Percentiles rank a stretch among this genome's conserved stretches.
These are phyloP conservation scores for Chlorella ohadii DNA, from an alignment of 139 green algal genomes.

Conservation along the genomic window DNA sequence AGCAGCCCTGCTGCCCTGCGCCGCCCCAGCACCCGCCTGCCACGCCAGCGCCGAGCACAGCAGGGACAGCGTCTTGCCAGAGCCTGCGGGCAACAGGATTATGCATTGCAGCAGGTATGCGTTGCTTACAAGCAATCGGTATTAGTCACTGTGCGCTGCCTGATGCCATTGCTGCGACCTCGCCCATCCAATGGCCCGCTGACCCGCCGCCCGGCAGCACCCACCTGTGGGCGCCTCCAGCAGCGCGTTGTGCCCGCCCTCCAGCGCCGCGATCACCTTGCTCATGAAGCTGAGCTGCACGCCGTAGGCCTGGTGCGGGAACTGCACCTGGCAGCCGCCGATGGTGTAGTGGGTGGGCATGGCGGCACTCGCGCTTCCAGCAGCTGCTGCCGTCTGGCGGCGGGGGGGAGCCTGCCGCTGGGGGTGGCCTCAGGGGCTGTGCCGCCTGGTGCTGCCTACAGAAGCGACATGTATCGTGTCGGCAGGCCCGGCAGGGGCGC, in stretches of 20 bases:
- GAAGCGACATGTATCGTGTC: too few species aligned
- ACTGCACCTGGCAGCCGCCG: constrained; percentile 68
- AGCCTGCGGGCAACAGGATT: constrained; percentile 30
- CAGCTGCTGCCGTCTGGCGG: background rate
- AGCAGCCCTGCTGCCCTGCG: too few species aligned
- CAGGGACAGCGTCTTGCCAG: constrained; percentile 93
- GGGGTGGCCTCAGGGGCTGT: too few species aligned
- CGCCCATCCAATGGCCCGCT: too few species aligned
- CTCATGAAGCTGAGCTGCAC: constrained; percentile 87
- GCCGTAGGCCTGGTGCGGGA: constrained; percentile 82
- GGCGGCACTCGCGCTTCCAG: background rate
- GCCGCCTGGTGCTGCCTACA: too few species aligned
- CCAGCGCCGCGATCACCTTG: constrained; percentile 78
- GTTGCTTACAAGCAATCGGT: too few species aligned
- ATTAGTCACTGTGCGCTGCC: too few species aligned
- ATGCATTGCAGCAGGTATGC: background rate
- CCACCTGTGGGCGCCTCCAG: constrained; percentile 74
- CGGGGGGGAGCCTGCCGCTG: too few species aligned
- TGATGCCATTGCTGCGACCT: too few species aligned
- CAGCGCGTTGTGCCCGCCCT: constrained; percentile 72
- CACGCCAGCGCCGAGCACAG: constrained; percentile 85
- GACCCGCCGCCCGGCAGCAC: background rate
- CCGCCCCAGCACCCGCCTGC: constrained; percentile 46
- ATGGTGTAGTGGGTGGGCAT: constrained; percentile 51
- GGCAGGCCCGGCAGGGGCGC: too few species aligned